These are phyloP conservation scores for Davidsoniella neocaledoniae DNA, from an alignment of 2,329 filamentous ascomycete species.

Conservation along the genomic window DNA sequence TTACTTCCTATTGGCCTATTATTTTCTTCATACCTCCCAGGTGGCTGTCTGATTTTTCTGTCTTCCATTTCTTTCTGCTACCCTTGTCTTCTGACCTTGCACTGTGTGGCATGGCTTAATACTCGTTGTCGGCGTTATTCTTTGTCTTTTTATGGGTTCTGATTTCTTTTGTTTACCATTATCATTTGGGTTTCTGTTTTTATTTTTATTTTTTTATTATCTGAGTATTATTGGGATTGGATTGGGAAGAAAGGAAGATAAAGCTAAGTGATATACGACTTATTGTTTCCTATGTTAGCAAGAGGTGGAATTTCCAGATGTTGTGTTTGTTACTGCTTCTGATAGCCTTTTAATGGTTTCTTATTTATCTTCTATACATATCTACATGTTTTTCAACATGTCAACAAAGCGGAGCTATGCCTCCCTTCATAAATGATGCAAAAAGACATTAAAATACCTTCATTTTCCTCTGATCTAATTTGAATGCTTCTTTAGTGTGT, in stretches of 20 bases:
- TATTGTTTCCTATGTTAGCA: slow-evolving; percentile 12
- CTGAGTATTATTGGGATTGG: background rate
- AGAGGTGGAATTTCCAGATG: slow-evolving; percentile 7
- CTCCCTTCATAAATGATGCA: slow-evolving; percentile 6
- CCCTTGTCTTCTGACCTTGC: background rate
- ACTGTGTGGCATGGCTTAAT: slow-evolving; percentile 9
- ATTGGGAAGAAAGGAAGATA: background rate
- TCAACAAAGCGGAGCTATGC: background rate
- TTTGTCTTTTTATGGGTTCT: slow-evolving; percentile 5
- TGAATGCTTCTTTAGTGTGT: too few species aligned
- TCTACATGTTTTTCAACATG: slow-evolving; percentile 11
- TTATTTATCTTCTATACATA: slow-evolving; percentile 3
- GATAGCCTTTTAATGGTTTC: background rate
- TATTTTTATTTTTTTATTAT: background rate
- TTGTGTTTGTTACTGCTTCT: slow-evolving; percentile 1
- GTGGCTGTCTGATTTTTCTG: background rate
- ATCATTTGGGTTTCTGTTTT: slow-evolving; percentile 3
- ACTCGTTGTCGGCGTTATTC: slow-evolving; percentile 4
- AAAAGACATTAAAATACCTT: background rate
- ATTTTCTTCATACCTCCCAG: too few species aligned
- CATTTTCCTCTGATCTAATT: too few species aligned
- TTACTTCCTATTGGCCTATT: too few species aligned
- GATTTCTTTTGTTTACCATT: background rate
- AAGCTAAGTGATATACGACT: slow-evolving; percentile 12
- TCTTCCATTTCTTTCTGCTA: background rate